Conservation (phyloP, 495 filamentous ascomycete species). For the Aspergillus olivimuriae region DNA sequence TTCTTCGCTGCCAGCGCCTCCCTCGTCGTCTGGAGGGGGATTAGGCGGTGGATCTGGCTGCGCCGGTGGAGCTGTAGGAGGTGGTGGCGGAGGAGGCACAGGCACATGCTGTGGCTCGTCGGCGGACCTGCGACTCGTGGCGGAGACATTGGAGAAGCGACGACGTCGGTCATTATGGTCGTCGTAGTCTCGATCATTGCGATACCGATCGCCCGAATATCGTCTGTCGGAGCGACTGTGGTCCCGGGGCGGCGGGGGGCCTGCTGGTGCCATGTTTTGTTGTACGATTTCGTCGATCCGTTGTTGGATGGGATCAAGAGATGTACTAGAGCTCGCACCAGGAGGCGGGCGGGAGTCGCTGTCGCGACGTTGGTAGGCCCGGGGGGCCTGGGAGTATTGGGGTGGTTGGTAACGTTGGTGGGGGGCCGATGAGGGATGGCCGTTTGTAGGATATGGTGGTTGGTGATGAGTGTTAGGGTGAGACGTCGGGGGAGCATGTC, state of each 20-base stretch:
- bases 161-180: conserved; percentile 8
- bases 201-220: conserved; percentile 13
- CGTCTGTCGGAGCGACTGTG: conserved; percentile 5
- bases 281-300: conserved; percentile 31
- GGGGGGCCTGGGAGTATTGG: conserved; percentile 9
- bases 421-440: conserved; percentile 9
- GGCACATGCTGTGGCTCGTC: no score
- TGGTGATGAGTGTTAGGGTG: no score
- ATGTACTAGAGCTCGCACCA: neutral
- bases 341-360: conserved; percentile 8
- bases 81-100: conserved; percentile 1
- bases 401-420: conserved; percentile 12
- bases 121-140: conserved; percentile 4
- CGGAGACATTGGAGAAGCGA: conserved; percentile 3
- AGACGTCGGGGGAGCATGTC: conserved; percentile 4
- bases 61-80: conserved; percentile 6
- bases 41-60: conserved; percentile 6
- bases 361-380: conserved; percentile 13
- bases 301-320: conserved; percentile 24
- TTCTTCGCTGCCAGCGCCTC: conserved; percentile 37
- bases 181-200: conserved; percentile 7
- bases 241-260: conserved; percentile 1
- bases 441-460: conserved; percentile 15
- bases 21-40: conserved; percentile 17
- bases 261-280: conserved; percentile 14